A percentile compares a stretch with the other conserved stretches of the same genome.
These are phyloP conservation scores for Pseudomassariella vexata DNA, from an alignment of 2,329 filamentous ascomycete genomes.

Conservation along the genomic window DNA sequence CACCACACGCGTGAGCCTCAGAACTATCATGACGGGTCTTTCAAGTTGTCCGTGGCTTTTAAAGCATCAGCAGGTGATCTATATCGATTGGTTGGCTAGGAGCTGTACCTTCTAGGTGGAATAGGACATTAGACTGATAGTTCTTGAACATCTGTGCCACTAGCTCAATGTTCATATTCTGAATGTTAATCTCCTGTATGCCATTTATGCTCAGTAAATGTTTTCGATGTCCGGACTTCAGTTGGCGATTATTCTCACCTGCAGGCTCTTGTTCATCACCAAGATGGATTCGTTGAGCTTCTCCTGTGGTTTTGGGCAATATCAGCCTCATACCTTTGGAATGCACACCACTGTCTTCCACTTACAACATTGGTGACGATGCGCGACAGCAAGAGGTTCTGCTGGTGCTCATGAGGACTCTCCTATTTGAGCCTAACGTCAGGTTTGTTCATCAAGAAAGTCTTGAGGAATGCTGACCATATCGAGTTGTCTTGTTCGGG, in stretches of 20 bases:
- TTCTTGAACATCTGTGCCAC: slow-evolving; percentile 99
- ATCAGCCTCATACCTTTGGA: not conserved
- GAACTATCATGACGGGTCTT: slow-evolving; percentile 64
- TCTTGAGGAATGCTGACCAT: too few relatives aligned
- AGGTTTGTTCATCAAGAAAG: too few relatives aligned
- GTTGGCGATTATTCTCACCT: slow-evolving; percentile 44
- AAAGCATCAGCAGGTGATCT: slow-evolving; percentile 11
- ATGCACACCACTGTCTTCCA: slow-evolving; percentile 15
- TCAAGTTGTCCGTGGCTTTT: slow-evolving; percentile 74
- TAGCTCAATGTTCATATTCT: slow-evolving; percentile 98
- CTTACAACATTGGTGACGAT: slow-evolving; percentile 97
- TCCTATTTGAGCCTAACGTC: too few relatives aligned
- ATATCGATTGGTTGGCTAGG: not conserved
- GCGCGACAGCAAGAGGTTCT: slow-evolving; percentile 84
- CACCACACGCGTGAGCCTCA: not conserved
- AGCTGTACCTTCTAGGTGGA: slow-evolving; percentile 83
- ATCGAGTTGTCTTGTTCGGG: too few relatives aligned
- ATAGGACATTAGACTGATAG: slow-evolving; percentile 95
- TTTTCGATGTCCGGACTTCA: not conserved
- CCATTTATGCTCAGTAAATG: not conserved
- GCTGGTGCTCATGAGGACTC: slow-evolving; percentile 95
- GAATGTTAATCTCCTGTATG: slow-evolving; percentile 94
- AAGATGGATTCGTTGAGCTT: slow-evolving; percentile 94
- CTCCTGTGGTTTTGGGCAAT: slow-evolving; percentile 52
- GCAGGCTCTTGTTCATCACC: slow-evolving; percentile 86